Evolutionary conservation across 2,329 filamentous ascomycete genomes (phyloP), one percentile per base, ranked within the genome.

Genomic region (Emericellopsis cladophorae): DNA sequence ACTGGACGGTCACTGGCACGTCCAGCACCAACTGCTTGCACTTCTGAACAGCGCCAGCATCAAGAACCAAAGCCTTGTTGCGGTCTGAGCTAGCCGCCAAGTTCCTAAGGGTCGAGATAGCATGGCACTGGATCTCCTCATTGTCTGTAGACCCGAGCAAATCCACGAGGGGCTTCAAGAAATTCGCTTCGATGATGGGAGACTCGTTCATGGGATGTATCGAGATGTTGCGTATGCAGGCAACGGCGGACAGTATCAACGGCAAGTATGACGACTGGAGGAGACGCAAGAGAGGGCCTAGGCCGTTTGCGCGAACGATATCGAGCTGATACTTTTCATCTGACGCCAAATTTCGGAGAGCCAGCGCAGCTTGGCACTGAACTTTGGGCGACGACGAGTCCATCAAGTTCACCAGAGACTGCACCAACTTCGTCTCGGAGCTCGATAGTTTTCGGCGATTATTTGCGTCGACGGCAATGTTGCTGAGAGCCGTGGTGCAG

Each of bases 311-410:
- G 46, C 88, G 80, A 32, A 98, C 92, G 51, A 98, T 96, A 56
- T 98, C 92, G 38, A 98, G 77, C 63, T 98, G 92, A 56, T 98
- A 98, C 58, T 95, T 95, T 60, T 98, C 92, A 58, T 98, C 92
- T 12, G 92, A 98, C 5, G 92, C 92, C 40, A 98, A 71, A 57
- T 98, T 98, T 53, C 92, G 79, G 39, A 98, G 76, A 22, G 92
- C 92, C 35, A 98, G 69, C 18, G 92, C 92, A 40, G 92, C 92
- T 66, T 98, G 92, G 57, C 92, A 96, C 61, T 98, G 92, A 10
- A 98, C 92, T 61, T 96, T 98, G 37, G 89, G 88, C 2, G 90
- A 95, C 15, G 87, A 89, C 0, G 90, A 95, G 58, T 95, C 90
- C 89, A 96, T 98, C 22, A 98, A 71, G 53, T 92, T 86, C 40